Evolutionary conservation across 805 yeast species (phyloP).

Genomic region (Yarrowia porcina): DNA sequence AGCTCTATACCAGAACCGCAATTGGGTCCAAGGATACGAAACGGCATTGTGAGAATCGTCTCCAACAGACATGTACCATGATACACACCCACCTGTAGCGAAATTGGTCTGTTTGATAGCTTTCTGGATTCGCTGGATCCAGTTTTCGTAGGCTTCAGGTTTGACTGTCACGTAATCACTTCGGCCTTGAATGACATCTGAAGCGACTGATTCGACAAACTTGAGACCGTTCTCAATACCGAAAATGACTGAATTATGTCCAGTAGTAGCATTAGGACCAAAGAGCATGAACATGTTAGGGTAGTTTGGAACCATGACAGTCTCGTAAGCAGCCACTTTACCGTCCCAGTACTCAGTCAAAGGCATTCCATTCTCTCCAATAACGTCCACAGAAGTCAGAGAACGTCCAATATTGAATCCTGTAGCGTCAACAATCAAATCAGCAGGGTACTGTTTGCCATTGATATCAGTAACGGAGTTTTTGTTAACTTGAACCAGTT

Average conservation of each 20-base stretch:
- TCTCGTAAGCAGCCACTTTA: constrained; percentile 28
- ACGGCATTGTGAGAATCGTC: constrained; percentile 24
- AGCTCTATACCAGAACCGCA: constrained; percentile 28
- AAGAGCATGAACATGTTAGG: constrained; percentile 29
- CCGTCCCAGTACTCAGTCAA: constrained; percentile 8
- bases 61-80: constrained; percentile 28
- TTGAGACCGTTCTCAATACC: constrained; percentile 29
- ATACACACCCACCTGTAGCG: constrained; percentile 29
- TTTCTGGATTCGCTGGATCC: constrained; percentile 24
- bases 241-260: constrained; percentile 28
- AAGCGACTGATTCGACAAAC: constrained; percentile 27
- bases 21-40: constrained; percentile 30
- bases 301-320: constrained; percentile 27
- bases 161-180: constrained; percentile 27
- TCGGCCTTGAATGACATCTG: constrained; percentile 19
- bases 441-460: constrained; percentile 29
- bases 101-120: constrained; percentile 25
- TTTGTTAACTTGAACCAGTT: constrained; percentile 26
- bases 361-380: constrained; percentile 26
- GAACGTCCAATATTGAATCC: constrained; percentile 28
- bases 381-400: constrained; percentile 1
- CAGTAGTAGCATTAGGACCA: constrained; percentile 30
- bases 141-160: constrained; percentile 27
- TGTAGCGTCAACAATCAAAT: constrained; percentile 30
- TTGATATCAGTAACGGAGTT: constrained; percentile 25